phyloP scores from a whole-genome alignment of 345 rosid species.

The Firmiana major region DNA sequence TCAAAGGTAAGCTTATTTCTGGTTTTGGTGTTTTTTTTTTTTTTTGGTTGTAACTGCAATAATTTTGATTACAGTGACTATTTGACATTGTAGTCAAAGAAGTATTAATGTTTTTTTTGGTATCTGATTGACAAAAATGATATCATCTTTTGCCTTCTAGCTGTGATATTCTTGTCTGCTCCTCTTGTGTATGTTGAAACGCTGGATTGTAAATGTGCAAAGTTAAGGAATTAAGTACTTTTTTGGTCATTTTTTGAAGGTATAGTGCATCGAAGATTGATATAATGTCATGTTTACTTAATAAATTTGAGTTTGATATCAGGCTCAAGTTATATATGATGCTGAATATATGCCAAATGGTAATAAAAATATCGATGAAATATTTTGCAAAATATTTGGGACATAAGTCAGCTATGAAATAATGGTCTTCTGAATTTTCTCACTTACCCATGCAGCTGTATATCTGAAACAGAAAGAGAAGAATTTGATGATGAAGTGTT shows the following conservation, averaged over 20 bases:
- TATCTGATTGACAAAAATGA: not conserved
- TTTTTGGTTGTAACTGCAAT: slow-evolving; percentile 14
- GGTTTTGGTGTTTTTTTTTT: not conserved
- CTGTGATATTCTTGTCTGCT: not conserved
- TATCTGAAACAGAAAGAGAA: slow-evolving; percentile 39
- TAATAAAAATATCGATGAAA: not conserved
- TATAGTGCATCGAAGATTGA: not conserved
- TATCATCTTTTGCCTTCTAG: not conserved
- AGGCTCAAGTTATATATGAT: slow-evolving; percentile 10
- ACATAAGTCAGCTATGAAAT: not conserved
- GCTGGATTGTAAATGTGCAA: not conserved
- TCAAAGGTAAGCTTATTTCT: slow-evolving; percentile 43
- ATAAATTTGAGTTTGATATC: slow-evolving; percentile 1
- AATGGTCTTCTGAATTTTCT: slow-evolving; percentile 7
- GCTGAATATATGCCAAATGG: not conserved
- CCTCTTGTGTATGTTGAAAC: not conserved
- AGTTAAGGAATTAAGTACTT: not conserved
- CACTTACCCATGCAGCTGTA: slow-evolving; percentile 36
- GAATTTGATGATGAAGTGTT: slow-evolving; percentile 44
- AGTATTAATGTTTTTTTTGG: not conserved
- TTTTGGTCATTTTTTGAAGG: slow-evolving; percentile 5
- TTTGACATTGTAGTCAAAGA: not conserved
- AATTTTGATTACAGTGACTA: not conserved
- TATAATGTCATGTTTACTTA: not conserved
- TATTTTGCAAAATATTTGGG: slow-evolving; percentile 10